A percentile compares a stretch with the other conserved stretches of the same genome.
Evolutionary conservation across 768 basidiomycete genomes (phyloP).

Genomic region (Mycena latifolia): DNA sequence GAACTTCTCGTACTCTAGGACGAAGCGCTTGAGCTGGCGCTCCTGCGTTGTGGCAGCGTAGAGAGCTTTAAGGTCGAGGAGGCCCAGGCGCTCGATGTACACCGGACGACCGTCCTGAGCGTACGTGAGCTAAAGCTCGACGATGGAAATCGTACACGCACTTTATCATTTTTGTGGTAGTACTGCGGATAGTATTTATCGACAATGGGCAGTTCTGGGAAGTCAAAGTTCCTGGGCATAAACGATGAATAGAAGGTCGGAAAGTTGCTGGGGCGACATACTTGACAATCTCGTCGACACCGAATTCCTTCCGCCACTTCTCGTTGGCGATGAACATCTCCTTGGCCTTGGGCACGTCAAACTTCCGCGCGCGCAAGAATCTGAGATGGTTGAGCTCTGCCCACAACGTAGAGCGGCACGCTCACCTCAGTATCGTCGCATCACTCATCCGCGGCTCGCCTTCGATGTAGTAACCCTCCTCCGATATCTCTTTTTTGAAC

Average conservation of each 20-base stretch:
- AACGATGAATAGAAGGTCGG: background rate
- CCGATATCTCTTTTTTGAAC: constrained; percentile 32
- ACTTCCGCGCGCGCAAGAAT: constrained; percentile 94
- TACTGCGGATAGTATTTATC: constrained; percentile 96
- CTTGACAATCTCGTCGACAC: constrained; percentile 80
- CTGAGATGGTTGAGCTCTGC: constrained; percentile 52
- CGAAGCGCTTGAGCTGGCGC: constrained; percentile 89
- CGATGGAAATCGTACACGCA: constrained; percentile 46
- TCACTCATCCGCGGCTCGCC: constrained; percentile 73
- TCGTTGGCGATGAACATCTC: constrained; percentile 86
- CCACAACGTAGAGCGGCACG: background rate
- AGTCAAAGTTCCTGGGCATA: constrained; percentile 82
- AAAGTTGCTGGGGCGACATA: constrained; percentile 48
- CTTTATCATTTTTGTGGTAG: constrained; percentile 97
- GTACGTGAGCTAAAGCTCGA: background rate
- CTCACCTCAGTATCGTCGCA: constrained; percentile 74
- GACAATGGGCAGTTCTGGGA: constrained; percentile 84
- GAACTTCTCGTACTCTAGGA: constrained; percentile 94
- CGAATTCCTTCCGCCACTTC: constrained; percentile 91
- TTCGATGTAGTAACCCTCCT: constrained; percentile 69
- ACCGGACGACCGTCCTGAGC: constrained; percentile 91
- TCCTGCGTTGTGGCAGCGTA: constrained; percentile 88
- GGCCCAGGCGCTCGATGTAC: constrained; percentile 94
- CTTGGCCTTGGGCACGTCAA: constrained; percentile 86
- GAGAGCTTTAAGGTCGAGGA: constrained; percentile 88